A percentile compares a stretch with the other conserved stretches of the same genome.
These are phyloP conservation scores for Thelephora terrestris DNA, from an alignment of 1,284 basidiomycete species.

Conservation along the genomic window DNA sequence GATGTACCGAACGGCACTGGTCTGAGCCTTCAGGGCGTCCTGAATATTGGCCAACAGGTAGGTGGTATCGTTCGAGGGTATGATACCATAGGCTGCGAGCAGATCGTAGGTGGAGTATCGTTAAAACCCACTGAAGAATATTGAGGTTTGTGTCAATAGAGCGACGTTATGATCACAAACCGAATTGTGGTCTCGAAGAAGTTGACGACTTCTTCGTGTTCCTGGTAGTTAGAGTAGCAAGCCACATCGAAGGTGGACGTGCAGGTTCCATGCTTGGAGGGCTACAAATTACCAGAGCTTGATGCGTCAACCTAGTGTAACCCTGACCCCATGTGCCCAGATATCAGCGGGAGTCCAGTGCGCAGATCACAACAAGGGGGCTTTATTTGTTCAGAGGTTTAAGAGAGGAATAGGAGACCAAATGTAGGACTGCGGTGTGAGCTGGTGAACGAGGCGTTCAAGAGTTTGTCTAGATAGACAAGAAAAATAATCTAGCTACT, in stretches of 20 bases:
- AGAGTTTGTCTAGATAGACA: no score
- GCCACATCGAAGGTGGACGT: conserved; percentile 66
- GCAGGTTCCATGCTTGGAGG: conserved; percentile 72
- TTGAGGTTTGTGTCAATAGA: background rate
- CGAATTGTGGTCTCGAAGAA: conserved; percentile 55
- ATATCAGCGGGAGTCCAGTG: no score
- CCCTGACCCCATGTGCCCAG: conserved; percentile 54
- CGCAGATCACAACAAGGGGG: no score
- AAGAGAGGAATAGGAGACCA: no score
- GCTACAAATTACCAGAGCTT: conserved; percentile 26
- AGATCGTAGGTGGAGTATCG: conserved; percentile 45
- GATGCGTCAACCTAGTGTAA: background rate
- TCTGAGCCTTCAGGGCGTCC: conserved; percentile 44
- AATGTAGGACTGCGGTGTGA: no score
- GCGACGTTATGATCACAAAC: background rate
- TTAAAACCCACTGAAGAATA: conserved; percentile 31
- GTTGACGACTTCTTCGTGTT: conserved; percentile 61
- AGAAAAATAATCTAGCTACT: no score
- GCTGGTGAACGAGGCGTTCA: no score
- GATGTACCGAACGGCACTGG: conserved; percentile 51
- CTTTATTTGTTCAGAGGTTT: no score
- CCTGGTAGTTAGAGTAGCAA: conserved; percentile 53
- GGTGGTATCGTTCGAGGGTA: conserved; percentile 58
- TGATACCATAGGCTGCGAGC: conserved; percentile 52
- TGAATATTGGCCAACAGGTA: conserved; percentile 50